phyloP scores from a whole-genome alignment of 371 early-diverging fungal genomes.

The Modicella reniformis region DNA sequence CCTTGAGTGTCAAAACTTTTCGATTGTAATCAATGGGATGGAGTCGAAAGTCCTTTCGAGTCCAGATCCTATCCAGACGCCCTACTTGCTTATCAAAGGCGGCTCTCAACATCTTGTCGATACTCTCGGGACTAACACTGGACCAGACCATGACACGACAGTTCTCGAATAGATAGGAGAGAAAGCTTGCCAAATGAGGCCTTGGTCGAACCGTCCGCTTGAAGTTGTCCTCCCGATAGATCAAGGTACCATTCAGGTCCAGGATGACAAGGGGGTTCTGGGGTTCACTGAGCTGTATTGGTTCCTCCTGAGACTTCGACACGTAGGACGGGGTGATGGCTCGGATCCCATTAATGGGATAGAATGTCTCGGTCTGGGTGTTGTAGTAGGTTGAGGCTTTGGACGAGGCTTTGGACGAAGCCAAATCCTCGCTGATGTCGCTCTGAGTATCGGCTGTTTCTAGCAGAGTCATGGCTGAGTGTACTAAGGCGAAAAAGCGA shows the following conservation, averaged over 20 bases:
- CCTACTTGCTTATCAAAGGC: constrained; percentile 52
- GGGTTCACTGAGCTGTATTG: neutral
- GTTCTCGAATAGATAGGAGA: constrained; percentile 65
- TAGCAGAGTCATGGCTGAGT: no score
- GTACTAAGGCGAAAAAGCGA: no score
- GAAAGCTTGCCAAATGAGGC: constrained; percentile 65
- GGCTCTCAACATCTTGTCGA: constrained; percentile 39
- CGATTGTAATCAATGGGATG: constrained; percentile 54
- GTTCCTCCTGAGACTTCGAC: constrained; percentile 3
- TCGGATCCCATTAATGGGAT: constrained; percentile 32
- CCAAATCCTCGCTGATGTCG: no score
- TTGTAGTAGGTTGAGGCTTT: constrained; percentile 15
- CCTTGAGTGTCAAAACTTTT: constrained; percentile 71
- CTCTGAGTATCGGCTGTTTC: no score
- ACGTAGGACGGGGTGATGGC: constrained; percentile 31
- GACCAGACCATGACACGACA: constrained; percentile 85
- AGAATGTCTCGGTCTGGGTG: constrained; percentile 9
- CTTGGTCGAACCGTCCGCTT: constrained; percentile 56
- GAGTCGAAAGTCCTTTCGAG: constrained; percentile 65
- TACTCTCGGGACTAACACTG: constrained; percentile 70
- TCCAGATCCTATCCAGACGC: constrained; percentile 67
- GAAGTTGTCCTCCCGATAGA: constrained; percentile 50
- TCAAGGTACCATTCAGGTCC: constrained; percentile 80
- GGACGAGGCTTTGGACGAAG: no score
- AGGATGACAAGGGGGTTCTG: constrained; percentile 63